Evolutionary conservation across 1,139 yeast genomes (phyloP), one percentile per base, ranked within the genome.

Genomic region (Diutina pseudorugosa): DNA sequence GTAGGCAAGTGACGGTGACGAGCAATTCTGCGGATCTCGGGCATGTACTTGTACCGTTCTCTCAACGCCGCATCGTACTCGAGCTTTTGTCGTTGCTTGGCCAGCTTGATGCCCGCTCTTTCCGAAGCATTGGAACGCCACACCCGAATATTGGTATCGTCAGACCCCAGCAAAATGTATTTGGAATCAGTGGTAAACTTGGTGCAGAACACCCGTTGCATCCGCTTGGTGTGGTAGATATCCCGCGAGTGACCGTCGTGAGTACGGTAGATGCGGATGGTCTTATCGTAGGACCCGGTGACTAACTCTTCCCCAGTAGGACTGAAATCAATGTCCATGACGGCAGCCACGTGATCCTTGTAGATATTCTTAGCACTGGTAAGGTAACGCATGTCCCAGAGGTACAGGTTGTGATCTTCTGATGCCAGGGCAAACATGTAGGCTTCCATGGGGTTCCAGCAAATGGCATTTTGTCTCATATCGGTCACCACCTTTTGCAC

Each of bases 381-480:
- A 77, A 94, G 74, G 63, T 90, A 87, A 63, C 99, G 78, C 97
- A 94, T 93, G 69, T 94, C 99, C 81, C 96, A 94, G 54, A 86
- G 77, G 65, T 94, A 94, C 11, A 85, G 84, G 64, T 94, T 94
- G 68, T 93, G 98, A 70, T 94, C 98, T 69, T 94, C 99, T 62
- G 82, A 82, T 1, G 90, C 98, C 51, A 88, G 81, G 19, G 93
- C 98, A 70, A 94, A 91, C 63, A 85, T 83, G 70, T 82, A 93
- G 1, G 98, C 96, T 68, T 93, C 98, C 86, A 93, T 88, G 4
- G 99, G 99, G 67, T 94, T 93, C 98, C 98, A 94, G 53, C 91
- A 77, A 36, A 94, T 75, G 49, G 94, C 77, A 66, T 94, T 94
- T 23, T 94, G 87, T 61, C 95, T 77, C 76, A 93, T 74, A 30